A percentile compares a stretch with the other conserved stretches of the same genome.
Evolutionary conservation across 192 early-diverging fungal genomes (phyloP).

Genomic region (Pecoramyces ruminantium): DNA sequence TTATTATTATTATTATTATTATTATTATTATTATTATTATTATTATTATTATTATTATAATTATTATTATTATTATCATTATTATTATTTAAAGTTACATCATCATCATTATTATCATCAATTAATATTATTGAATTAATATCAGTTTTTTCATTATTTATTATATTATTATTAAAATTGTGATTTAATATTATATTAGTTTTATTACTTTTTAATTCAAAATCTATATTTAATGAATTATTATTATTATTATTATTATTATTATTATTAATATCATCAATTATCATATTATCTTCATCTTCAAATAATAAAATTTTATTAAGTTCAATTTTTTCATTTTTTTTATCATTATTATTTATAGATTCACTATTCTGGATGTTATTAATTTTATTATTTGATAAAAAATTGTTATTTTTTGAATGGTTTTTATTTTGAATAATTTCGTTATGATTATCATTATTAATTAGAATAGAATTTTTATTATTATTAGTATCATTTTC

Average conservation of each 20-base stretch:
- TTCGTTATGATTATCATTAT: neutral
- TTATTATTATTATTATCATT: neutral
- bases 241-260: no score
- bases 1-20: neutral
- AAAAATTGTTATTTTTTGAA: neutral
- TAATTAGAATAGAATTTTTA: neutral
- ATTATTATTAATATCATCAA: no score
- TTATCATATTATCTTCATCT: neutral
- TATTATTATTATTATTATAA: neutral
- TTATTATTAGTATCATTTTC: neutral
- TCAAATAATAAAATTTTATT: neutral
- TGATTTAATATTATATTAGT: no score
- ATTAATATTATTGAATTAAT: neutral
- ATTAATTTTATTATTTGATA: neutral
- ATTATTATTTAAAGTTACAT: neutral
- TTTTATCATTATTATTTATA: neutral
- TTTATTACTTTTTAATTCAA: neutral
- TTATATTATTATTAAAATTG: no score
- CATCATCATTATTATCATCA: constrained; percentile 3
- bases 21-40: no score
- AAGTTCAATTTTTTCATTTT: neutral
- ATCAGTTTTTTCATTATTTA: neutral
- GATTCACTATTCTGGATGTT: neutral
- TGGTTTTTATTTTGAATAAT: neutral
- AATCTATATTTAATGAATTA: no score